Base-by-base conservation (phyloP, 2,329 filamentous ascomycete genomes). In the Magnaporthiopsis rhizophila region DNA sequence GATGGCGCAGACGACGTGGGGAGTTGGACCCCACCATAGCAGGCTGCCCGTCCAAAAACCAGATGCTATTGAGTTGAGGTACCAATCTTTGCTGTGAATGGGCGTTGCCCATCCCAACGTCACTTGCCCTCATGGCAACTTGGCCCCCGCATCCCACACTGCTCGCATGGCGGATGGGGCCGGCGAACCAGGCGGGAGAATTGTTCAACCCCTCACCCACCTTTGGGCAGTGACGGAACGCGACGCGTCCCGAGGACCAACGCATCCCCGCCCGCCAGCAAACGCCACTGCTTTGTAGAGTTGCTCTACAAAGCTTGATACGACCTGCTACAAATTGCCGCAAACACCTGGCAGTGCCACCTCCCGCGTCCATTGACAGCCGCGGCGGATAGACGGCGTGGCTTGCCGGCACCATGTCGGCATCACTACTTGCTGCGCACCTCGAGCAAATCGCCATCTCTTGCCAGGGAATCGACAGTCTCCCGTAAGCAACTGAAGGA, bases 381-480 rank as follows among this genome's bases (percentile, higher is more conserved):
- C 6, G 8, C 6, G 45, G n/a, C 45, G 45, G 45, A 11, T 21
- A 9, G 45, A 53, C 45, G 45, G 45, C 45, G 21, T 21, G 45
- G 45, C 45, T 24, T 53, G 45, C 45, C 45, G 45, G 50, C 34
- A 77, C 66, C 67, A 62, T 63, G 57, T 50, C 62, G n/a, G 92
- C 92, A 89, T 85, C 89, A 32, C 81, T 90, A 30, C 81, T 93
- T 32, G 81, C 83, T 9, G 85, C 81, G 56, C 89, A 93, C 73
- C 82, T 93, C 32, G 89, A 92, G 78, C 89, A 92, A 74, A 92
- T 93, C 65, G 79, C 83, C 62, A 83, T 89, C 69, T 92, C 88
- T n/a, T 89, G 90, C 67, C 85, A 88, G 74, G 88, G 89, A 65
- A 92, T 93, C 68, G 84, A 88, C 66, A 86, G 88, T 62, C 83